Evolutionary conservation across 176 grass and related monocot species (phyloP).

Genomic region (Elaeis guineensis): DNA sequence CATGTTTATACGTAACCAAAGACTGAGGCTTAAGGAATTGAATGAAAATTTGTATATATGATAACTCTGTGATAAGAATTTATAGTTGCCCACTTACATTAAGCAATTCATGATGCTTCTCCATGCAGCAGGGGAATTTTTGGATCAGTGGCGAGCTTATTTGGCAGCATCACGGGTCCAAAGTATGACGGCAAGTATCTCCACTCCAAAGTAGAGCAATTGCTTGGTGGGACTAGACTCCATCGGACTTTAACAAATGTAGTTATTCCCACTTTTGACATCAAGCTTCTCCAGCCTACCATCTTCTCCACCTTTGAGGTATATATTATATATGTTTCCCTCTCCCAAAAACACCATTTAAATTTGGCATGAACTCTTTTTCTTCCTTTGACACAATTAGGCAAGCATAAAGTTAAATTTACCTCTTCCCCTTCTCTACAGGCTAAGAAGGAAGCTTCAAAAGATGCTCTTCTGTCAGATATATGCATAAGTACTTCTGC

Average conservation of each 20-base stretch:
- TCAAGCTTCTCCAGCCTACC: constrained; percentile 5
- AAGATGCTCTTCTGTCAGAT: neutral
- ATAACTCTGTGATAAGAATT: too few relatives aligned
- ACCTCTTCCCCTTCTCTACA: neutral
- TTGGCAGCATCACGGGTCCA: neutral
- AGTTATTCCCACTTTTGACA: constrained; percentile 6
- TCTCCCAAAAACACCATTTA: too few relatives aligned
- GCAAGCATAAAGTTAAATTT: too few relatives aligned
- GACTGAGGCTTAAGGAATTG: too few relatives aligned
- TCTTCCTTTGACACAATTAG: too few relatives aligned
- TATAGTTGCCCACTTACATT: too few relatives aligned
- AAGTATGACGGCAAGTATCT: constrained; percentile 7
- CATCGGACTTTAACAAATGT: neutral
- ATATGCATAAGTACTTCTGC: neutral
- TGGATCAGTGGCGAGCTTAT: neutral
- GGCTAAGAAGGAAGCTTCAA: neutral
- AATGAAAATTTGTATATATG: too few relatives aligned
- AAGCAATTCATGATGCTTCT: too few relatives aligned
- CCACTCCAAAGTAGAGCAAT: neutral
- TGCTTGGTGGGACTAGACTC: neutral
- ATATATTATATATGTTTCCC: neutral
- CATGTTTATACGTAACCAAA: too few relatives aligned
- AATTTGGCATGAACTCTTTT: too few relatives aligned
- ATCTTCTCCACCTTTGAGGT: constrained; percentile 16
- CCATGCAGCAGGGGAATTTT: neutral